A percentile compares a stretch with the other conserved stretches of the same genome.
phyloP scores from a whole-genome alignment of 2,329 filamentous ascomycete species.

The Botryotinia narcissicola region DNA sequence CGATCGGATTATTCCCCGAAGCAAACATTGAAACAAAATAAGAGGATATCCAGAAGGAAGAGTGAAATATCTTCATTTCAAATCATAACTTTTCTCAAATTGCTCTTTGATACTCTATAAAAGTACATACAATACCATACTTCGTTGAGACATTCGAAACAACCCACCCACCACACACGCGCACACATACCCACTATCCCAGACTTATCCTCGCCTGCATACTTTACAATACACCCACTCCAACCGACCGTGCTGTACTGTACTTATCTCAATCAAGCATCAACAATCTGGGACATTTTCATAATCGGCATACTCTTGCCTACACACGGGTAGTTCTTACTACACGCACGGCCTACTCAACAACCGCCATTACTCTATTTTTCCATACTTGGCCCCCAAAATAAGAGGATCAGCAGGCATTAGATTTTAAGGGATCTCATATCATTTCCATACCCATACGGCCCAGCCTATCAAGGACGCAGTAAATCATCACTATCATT shows the following conservation, averaged over 20 bases:
- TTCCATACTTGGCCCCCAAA: constrained; percentile 8
- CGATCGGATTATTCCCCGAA: constrained; percentile 19
- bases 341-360: constrained; percentile 13
- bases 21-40: constrained; percentile 15
- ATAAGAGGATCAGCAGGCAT: constrained; percentile 12
- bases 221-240: not conserved
- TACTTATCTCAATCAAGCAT: not conserved
- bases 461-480: constrained; percentile 12
- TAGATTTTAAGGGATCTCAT: not conserved
- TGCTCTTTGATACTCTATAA: not conserved
- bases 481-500: constrained; percentile 13
- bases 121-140: not conserved
- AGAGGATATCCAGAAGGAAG: constrained; percentile 9
- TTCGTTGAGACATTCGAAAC: not conserved
- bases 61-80: not conserved
- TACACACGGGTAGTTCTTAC: not conserved
- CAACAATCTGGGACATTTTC: not conserved
- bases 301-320: constrained; percentile 1
- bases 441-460: not conserved
- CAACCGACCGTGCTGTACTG: constrained; percentile 1
- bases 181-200: constrained; percentile 8
- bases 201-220: constrained; percentile 13
- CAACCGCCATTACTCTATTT: constrained; percentile 6
- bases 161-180: not conserved
- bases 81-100: not conserved